phyloP scores from a whole-genome alignment of 805 yeast genomes.

The Saccharomycopsis vini region DNA sequence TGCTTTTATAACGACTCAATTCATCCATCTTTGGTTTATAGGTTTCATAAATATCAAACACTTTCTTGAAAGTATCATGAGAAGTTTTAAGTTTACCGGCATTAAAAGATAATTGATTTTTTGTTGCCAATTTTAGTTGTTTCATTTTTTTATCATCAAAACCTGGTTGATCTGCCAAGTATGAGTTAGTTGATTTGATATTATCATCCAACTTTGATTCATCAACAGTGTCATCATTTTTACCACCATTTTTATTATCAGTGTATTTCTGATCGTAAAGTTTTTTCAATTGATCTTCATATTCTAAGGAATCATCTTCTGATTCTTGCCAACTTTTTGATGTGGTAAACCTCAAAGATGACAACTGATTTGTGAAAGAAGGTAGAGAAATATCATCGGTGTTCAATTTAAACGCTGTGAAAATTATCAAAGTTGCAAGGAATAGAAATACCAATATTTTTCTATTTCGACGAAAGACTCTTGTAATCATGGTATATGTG shows the following conservation, averaged over 20 bases:
- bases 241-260: neutral
- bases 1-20: slow-evolving; percentile 36
- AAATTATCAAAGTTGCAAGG: neutral
- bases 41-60: slow-evolving; percentile 33
- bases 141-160: slow-evolving; percentile 12
- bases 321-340: neutral
- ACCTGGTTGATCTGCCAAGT: neutral
- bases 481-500: too few species aligned
- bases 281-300: slow-evolving; percentile 8
- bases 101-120: slow-evolving; percentile 26
- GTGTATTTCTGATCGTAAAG: neutral
- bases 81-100: slow-evolving; percentile 29
- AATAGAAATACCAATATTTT: neutral
- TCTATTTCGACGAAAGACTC: neutral
- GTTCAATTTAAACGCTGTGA: neutral
- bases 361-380: too few species aligned
- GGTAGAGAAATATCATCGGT: too few species aligned
- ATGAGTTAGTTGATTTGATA: slow-evolving; percentile 7
- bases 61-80: slow-evolving; percentile 33
- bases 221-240: neutral
- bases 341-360: neutral
- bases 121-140: slow-evolving; percentile 21
- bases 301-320: neutral
- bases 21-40: slow-evolving; percentile 38
- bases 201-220: neutral